Evolutionary conservation across 2,329 filamentous ascomycete species (phyloP).

Genomic region (Penicillium paneum): DNA sequence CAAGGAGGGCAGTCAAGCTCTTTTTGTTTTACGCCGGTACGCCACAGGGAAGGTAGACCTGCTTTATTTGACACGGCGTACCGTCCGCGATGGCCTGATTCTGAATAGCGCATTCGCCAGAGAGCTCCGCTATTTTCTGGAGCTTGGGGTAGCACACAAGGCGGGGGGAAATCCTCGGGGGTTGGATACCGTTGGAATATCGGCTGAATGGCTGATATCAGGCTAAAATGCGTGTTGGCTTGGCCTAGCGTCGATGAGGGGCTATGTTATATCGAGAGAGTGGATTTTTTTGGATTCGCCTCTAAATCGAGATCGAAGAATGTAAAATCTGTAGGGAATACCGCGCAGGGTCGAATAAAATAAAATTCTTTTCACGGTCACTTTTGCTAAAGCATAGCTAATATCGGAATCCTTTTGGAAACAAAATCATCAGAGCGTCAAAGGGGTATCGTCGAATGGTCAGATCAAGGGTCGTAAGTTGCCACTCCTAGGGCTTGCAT

Average conservation of each 20-base stretch:
- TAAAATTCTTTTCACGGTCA: background rate
- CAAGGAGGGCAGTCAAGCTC: background rate
- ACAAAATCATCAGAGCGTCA: constrained; percentile 2
- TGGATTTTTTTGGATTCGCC: background rate
- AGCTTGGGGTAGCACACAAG: constrained; percentile 1
- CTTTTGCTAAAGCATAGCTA: background rate
- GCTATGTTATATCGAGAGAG: background rate
- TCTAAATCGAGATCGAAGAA: background rate
- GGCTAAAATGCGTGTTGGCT: constrained; percentile 13
- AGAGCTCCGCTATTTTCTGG: constrained; percentile 3
- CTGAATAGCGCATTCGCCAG: background rate
- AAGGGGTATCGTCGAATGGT: constrained; percentile 9
- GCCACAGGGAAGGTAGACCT: background rate
- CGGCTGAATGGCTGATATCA: constrained; percentile 15
- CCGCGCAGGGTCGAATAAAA: background rate
- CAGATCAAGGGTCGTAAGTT: constrained; percentile 28
- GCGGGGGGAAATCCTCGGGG: background rate
- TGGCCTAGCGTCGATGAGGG: background rate
- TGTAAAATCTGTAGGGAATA: background rate
- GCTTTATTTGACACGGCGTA: constrained; percentile 17
- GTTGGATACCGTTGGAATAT: background rate
- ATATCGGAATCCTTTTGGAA: background rate
- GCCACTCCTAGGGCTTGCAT: constrained; percentile 30
- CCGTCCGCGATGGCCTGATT: constrained; percentile 10
- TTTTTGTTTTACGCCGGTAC: background rate